Evolutionary conservation across 2,329 filamentous ascomycete genomes (phyloP).

Genomic region (Beauveria caledonica): DNA sequence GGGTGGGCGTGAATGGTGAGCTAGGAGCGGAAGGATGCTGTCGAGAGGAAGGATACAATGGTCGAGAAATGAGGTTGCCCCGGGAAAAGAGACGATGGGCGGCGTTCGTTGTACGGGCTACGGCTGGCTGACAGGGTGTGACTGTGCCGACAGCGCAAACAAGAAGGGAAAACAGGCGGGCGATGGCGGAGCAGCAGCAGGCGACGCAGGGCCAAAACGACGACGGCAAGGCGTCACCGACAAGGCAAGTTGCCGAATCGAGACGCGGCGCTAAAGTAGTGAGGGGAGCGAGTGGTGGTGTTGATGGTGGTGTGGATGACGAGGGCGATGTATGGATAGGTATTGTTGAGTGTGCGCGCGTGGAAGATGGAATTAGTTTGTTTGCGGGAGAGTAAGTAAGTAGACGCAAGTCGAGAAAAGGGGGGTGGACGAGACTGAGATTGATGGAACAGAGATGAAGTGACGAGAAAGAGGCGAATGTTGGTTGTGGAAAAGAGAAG

Average conservation of each 20-base stretch:
- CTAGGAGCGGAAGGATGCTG: not conserved
- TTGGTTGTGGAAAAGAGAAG: not conserved
- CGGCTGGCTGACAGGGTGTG: conserved; percentile 3
- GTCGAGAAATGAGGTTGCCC: not conserved
- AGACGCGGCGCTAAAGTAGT: conserved; percentile 11
- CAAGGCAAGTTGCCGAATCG: conserved; percentile 9
- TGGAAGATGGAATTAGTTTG: not conserved
- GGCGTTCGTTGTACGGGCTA: not conserved
- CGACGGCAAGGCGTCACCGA: conserved; percentile 7
- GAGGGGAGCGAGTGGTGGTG: not conserved
- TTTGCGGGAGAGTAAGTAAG: not conserved
- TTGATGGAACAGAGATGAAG: not conserved
- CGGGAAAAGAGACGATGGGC: not conserved
- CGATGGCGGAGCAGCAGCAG: not conserved
- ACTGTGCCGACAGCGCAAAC: conserved; percentile 7
- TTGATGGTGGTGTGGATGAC: not conserved
- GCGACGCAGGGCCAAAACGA: not conserved
- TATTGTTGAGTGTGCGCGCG: not conserved
- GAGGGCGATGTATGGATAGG: not conserved
- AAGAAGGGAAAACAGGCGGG: not conserved
- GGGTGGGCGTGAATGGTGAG: not conserved
- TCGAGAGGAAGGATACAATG: not conserved
- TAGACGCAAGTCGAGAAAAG: not conserved
- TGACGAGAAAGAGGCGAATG: not conserved
- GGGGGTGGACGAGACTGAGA: not conserved